These are phyloP conservation scores for Fusarium sp. DNA, from an alignment of 2,329 filamentous ascomycete species.

Conservation along the genomic window DNA sequence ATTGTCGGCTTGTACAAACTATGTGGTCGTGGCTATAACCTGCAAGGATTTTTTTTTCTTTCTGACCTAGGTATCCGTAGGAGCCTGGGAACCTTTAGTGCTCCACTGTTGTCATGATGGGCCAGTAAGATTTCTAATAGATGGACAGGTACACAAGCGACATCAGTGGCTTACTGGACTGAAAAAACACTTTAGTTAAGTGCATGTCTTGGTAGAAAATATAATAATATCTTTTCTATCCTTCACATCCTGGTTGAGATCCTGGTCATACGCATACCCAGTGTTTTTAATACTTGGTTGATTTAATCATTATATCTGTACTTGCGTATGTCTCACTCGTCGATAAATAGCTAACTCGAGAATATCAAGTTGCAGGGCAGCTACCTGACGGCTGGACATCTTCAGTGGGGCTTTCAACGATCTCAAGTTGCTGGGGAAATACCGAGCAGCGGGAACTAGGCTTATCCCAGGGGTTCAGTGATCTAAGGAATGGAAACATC, in stretches of 20 bases:
- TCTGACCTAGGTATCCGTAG: background rate
- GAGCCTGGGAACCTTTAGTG: conserved; percentile 5
- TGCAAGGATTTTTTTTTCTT: conserved; percentile 30
- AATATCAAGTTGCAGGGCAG: background rate
- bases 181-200: background rate
- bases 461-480: conserved; percentile 16
- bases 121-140: conserved; percentile 7
- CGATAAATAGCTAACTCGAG: background rate
- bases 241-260: background rate
- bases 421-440: conserved; percentile 38
- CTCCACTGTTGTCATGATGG: conserved; percentile 13
- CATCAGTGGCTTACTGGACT: background rate
- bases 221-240: background rate
- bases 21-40: conserved; percentile 1
- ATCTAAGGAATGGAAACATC: conserved; percentile 12
- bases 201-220: background rate
- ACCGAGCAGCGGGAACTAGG: conserved; percentile 26
- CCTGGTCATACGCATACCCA: background rate
- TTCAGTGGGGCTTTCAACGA: conserved; percentile 8
- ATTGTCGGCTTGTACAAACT: conserved; percentile 8
- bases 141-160: conserved; percentile 25
- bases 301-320: background rate
- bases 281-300: background rate
- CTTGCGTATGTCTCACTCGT: background rate
- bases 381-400: background rate